Conservation (phyloP, 129 eudicot species). For the Ambrosia artemisiifolia region DNA sequence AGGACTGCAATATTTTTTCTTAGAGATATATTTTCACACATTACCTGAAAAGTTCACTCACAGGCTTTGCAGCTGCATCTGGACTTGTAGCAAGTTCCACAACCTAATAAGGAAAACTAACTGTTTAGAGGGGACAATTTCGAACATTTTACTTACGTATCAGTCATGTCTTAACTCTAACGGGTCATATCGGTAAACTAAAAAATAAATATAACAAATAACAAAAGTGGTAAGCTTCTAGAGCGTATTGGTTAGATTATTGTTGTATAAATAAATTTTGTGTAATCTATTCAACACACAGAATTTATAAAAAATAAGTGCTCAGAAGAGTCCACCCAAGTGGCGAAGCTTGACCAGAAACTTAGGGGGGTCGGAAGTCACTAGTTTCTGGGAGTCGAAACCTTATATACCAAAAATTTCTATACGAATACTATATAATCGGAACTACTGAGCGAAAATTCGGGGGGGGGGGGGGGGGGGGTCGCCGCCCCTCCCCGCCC, state of each 20-base stretch:
- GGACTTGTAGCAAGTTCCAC: constrained; percentile 81
- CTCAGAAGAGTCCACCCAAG: neutral
- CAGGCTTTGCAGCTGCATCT: constrained; percentile 63
- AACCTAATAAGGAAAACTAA: constrained; percentile 47
- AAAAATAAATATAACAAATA: neutral
- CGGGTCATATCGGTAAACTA: neutral
- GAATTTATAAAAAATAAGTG: neutral
- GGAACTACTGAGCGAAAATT: no score
- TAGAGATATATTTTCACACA: neutral
- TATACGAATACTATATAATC: no score
- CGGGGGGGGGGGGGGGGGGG: no score
- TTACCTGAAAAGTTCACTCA: constrained; percentile 84
- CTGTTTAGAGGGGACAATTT: neutral
- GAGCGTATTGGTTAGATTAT: neutral
- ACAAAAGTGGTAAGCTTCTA: neutral
- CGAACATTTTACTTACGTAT: neutral
- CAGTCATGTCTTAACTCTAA: neutral
- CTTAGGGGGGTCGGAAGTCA: no score
- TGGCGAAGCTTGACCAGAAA: no score
- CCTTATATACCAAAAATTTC: no score
- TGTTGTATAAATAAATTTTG: neutral
- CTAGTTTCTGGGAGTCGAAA: no score
- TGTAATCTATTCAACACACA: neutral
- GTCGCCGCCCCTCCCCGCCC: no score
- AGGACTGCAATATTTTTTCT: neutral